Base-by-base conservation (phyloP, 2,329 filamentous ascomycete genomes). In the Penicillium janthinellum region DNA sequence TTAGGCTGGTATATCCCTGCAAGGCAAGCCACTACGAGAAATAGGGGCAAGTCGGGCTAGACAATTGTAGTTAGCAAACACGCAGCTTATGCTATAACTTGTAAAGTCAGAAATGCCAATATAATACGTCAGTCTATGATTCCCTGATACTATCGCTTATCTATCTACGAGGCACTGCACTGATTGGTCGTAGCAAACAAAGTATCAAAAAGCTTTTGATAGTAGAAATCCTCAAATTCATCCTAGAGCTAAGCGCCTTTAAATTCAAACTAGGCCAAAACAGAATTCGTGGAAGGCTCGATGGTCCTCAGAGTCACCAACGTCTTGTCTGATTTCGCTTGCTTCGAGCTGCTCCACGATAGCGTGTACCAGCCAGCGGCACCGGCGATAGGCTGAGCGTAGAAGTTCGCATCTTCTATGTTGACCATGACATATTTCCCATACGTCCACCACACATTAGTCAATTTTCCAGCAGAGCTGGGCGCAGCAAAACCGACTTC, bases 401-500 rank as follows among this genome's bases (percentile, higher is more conserved):
- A 65, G n/a, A 65, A 65, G n/a, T 42, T 63, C 31, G 49, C 63
- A 17, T 52, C 57, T n/a, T 49, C 45, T 15, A 65, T 41, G 0
- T 42, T 62, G 35, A 56, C 54, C 50, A 64, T 50, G 4, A 65
- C 61, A 51, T 64, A 65, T 17, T 34, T 38, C 10, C 63, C 63
- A 17, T 65, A 64, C 4, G 45, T 20, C 22, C 59, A 62, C 59
- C 58, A 65, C 4, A 65, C 52, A 15, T 64, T 42, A 28, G 58
- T 64, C 2, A 64, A 48, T 11, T 54, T 57, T 14, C 35, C 51
- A 8, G 41, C 31, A 2, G 35, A 41, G 25, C 50, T 45, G 3
- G 45, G 20, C 11, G 52, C 42, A 3, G 42, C 31, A n/a, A 65
- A 62, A 12, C 57, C 42, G 6, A 65, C 58, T 48, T 65, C 61